Evolutionary conservation across 495 filamentous ascomycete genomes (phyloP), one percentile per base, ranked within the genome.

Genomic region (Xylaria nigripes): DNA sequence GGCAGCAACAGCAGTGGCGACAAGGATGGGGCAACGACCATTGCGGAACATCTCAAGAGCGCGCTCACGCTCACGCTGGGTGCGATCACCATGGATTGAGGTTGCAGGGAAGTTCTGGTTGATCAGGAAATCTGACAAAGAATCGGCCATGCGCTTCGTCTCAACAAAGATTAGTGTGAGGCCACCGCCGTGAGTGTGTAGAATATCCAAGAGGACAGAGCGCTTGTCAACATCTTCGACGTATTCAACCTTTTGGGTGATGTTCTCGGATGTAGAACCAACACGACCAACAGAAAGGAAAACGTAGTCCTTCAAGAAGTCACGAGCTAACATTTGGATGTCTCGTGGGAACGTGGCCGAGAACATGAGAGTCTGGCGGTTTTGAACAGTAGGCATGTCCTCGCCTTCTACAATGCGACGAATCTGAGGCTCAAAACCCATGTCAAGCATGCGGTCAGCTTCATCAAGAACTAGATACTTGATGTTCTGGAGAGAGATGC

Each of bases 341-440:
- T 97, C 93, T 59, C 93, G 86, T 51, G 94, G 93, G 81, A 98
- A 98, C 48, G 93, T 98, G 65, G 92, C 92, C 21, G 91, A 97
- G 71, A 98, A 98, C 93, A 98, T 98, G 76, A 98, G 91, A 40
- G 93, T 96, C 72, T 97, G 94, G 64, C 94, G 90, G 61, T 78
- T 73, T 54, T 86, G 76, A 56, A 90, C 88, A 43, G 74, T 72
- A 32, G 94, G 93, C 93, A 97, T 96, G 67, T 98, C 93, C 73
- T 96, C 93, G 57, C 87, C 89, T 72, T 98, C 91, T 22, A 98
- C 91, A 62, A 98, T 97, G 60, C 93, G 86, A 60, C 93, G 91
- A 69, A 98, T 96, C 73, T 98, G 93, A 63, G 93, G 93, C 78
- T 98, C 93, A 80, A 98, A 98, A 86, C 93, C 93, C 93, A 98